phyloP scores from a whole-genome alignment of 2,329 filamentous ascomycete species.

The Epichloe uncinata region DNA sequence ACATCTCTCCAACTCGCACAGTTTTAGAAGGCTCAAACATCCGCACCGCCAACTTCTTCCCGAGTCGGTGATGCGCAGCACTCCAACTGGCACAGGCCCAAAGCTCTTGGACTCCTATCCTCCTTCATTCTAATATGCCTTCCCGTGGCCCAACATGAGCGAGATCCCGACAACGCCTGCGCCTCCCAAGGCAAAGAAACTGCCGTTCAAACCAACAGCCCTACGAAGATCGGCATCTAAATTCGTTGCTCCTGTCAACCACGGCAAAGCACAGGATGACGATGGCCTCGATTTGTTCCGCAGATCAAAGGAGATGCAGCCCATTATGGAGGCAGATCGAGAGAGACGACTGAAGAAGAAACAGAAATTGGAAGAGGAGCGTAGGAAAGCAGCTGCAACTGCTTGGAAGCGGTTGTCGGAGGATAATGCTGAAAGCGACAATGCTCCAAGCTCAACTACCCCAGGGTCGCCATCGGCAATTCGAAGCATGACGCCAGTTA shows the following conservation, averaged over 20 bases:
- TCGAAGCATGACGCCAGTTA: neutral
- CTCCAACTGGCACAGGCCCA: neutral
- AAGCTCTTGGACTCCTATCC: neutral
- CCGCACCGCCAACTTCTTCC: neutral
- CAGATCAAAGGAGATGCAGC: constrained; percentile 35
- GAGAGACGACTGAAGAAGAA: constrained; percentile 18
- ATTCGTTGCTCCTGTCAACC: constrained; percentile 4
- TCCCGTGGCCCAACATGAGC: constrained; percentile 15
- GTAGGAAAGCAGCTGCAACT: constrained; percentile 3
- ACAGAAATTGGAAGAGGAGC: constrained; percentile 12
- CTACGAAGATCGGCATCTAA: constrained; percentile 19
- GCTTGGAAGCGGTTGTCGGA: constrained; percentile 13
- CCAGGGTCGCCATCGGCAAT: neutral
- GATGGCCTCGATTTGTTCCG: constrained; percentile 35
- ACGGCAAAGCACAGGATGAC: constrained; percentile 12
- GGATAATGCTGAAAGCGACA: constrained; percentile 7
- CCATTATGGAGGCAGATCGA: constrained; percentile 28
- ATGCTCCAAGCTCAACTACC: neutral
- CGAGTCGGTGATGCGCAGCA: neutral
- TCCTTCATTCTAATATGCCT: neutral
- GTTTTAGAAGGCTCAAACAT: neutral
- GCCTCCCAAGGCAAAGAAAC: constrained; percentile 23
- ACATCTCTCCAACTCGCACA: neutral
- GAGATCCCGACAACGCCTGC: constrained; percentile 15
- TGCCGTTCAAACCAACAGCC: constrained; percentile 38